Conservation (phyloP, 2,329 filamentous ascomycete genomes). For the Fusarium palustre region DNA sequence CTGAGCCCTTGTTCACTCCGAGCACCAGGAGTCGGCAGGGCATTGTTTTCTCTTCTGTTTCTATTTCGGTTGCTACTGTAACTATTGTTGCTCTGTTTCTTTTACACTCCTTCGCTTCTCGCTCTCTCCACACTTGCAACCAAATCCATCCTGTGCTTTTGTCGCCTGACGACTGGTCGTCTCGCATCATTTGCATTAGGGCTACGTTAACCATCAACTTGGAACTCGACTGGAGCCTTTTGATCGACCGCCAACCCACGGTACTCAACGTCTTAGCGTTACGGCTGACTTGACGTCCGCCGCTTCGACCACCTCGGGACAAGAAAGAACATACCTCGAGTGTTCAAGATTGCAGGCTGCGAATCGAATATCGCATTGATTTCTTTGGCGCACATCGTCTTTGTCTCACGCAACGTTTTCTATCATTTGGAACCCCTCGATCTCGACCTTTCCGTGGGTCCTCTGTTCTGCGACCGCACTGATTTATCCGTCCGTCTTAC, state of each 20-base stretch:
- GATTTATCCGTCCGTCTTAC: constrained; percentile 37
- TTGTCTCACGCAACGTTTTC: constrained; percentile 10
- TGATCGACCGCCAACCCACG: constrained; percentile 25
- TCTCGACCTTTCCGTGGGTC: constrained; percentile 7
- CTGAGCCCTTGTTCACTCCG: constrained; percentile 34
- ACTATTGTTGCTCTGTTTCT: constrained; percentile 40
- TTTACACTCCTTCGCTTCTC: constrained; percentile 46
- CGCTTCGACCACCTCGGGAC: constrained; percentile 32
- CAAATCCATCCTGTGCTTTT: constrained; percentile 33
- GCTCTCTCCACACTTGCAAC: constrained; percentile 37
- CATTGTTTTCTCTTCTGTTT: constrained; percentile 42
- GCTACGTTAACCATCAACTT: constrained; percentile 39
- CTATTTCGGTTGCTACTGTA: constrained; percentile 30
- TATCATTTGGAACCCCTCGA: constrained; percentile 20
- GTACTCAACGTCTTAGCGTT: constrained; percentile 40
- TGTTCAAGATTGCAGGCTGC: constrained; percentile 26
- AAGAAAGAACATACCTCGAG: constrained; percentile 23
- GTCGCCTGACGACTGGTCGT: constrained; percentile 49
- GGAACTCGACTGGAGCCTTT: constrained; percentile 44
- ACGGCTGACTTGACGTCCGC: constrained; percentile 46
- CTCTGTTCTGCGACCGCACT: constrained; percentile 17
- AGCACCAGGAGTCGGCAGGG: constrained; percentile 27
- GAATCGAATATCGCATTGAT: constrained; percentile 17
- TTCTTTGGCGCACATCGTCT: constrained; percentile 29
- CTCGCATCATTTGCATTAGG: constrained; percentile 48